Base-by-base conservation (phyloP, 495 filamentous ascomycete genomes). In the Neurospora pannonica region DNA sequence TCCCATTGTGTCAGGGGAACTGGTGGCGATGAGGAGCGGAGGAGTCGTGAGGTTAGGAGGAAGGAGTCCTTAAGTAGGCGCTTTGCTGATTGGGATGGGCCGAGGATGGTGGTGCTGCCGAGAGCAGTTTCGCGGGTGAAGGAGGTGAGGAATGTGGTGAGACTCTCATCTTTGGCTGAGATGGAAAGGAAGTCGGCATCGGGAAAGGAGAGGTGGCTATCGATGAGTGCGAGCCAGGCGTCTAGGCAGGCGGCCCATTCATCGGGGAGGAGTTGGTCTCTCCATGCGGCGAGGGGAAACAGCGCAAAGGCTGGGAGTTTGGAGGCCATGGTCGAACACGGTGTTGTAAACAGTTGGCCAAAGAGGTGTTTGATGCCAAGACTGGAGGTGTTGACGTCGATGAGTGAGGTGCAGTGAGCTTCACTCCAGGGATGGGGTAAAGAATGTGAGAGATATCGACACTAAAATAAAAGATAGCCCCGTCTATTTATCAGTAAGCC, bases 201-300 rank as follows among this genome's bases (percentile, higher is more conserved):
- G 4, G 90, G 79, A 3, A 91, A 76, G 38, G 87, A 88, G 10
- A 97, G 80, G 75, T 93, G 88, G 62, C 88, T 85, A 37, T 89
- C 86, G 34, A 89, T 79, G 4, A 97, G 83, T 10, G 88, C 78
- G 24, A 91, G 81, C 94, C 94, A 97, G 54, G 92, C 91, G 79
- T 93, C 90, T 21, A 96, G 81, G 80, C 91, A 95, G 40, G 87
- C 85, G 72, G 91, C 88, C 94, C 94, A 97, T 81, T 97, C 93
- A 38, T 87, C 83, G 2, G 90, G 87, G 10, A 86, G 83, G 39
- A 97, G 86, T 73, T 86, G 87, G 38, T 88, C 87, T 76, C 90
- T 88, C 83, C 94, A 89, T 71, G 84, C 83, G n/a, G 87, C 83
- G 60, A 90, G 86, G 31, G 94, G 94, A 75, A 94, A 93, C 5